A percentile compares a stretch with the other conserved stretches of the same genome.
phyloP scores from a whole-genome alignment of 805 yeast species.

The Lachancea sp. region DNA sequence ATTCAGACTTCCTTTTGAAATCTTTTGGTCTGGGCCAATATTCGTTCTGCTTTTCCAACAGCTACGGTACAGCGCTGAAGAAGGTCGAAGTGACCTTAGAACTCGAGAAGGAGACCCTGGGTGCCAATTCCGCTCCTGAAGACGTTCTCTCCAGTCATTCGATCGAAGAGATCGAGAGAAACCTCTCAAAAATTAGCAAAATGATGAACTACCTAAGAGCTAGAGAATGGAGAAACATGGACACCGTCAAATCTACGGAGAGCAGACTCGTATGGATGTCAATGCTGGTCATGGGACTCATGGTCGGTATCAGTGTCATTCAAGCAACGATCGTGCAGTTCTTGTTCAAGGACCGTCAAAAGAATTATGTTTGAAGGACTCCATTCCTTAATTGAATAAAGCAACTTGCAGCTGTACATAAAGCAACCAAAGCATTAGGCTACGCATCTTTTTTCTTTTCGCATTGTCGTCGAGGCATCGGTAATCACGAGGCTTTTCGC shows the following conservation, averaged over 20 bases:
- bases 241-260: conserved; percentile 77
- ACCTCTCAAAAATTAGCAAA: conserved; percentile 50
- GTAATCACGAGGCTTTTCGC: too few relatives aligned
- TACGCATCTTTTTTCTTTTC: too few relatives aligned
- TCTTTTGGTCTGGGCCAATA: conserved; percentile 57
- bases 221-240: conserved; percentile 94
- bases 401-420: neutral
- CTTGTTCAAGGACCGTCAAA: conserved; percentile 54
- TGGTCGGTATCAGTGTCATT: conserved; percentile 68
- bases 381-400: too few relatives aligned
- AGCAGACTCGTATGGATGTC: conserved; percentile 73
- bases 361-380: conserved; percentile 32
- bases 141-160: conserved; percentile 50
- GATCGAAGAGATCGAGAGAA: conserved; percentile 51
- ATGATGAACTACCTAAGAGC: conserved; percentile 84
- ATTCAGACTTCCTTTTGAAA: conserved; percentile 54
- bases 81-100: conserved; percentile 58
- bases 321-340: conserved; percentile 80
- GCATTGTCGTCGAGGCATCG: too few relatives aligned
- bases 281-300: conserved; percentile 59
- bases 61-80: conserved; percentile 57
- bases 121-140: conserved; percentile 41
- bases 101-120: conserved; percentile 40
- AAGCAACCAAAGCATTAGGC: too few relatives aligned
- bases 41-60: conserved; percentile 59